A percentile compares a stretch with the other conserved stretches of the same genome.
phyloP scores from a whole-genome alignment of 345 rosid species.

The Carallia brachiata region DNA sequence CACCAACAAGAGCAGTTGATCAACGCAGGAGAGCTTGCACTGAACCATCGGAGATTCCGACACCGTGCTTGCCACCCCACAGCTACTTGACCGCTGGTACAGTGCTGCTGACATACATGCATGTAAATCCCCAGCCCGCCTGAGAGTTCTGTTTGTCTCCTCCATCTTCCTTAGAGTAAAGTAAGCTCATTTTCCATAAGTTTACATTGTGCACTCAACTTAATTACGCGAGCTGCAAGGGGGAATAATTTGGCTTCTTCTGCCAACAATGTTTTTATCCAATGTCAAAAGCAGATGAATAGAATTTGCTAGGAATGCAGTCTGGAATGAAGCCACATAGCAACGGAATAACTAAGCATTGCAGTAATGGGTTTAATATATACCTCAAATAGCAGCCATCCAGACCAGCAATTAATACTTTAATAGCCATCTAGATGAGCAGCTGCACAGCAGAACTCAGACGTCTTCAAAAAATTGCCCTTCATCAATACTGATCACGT shows the following conservation, averaged over 20 bases:
- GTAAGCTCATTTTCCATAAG: conserved; percentile 67
- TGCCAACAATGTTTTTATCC: conserved; percentile 19
- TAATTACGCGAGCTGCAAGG: conserved; percentile 72
- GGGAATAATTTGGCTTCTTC: conserved; percentile 69
- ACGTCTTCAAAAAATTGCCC: conserved; percentile 84
- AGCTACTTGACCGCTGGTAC: conserved; percentile 63
- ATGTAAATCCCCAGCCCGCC: conserved; percentile 75
- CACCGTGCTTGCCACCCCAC: conserved; percentile 59
- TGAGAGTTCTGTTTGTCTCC: conserved; percentile 61
- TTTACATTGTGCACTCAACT: conserved; percentile 67
- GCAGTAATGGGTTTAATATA: not conserved
- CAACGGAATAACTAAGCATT: too few species aligned
- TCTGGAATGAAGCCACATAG: too few species aligned
- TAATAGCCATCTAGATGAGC: conserved; percentile 64
- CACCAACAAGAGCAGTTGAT: not conserved
- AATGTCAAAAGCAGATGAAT: not conserved
- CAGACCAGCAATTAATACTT: conserved; percentile 77
- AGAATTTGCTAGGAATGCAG: too few species aligned
- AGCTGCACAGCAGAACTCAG: conserved; percentile 79
- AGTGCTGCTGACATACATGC: conserved; percentile 80
- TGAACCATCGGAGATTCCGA: conserved; percentile 45
- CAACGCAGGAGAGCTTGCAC: conserved; percentile 24
- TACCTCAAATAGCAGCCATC: conserved; percentile 86
- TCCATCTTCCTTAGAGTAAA: conserved; percentile 77
- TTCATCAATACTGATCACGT: conserved; percentile 84